Percentiles rank a stretch among this genome's conserved stretches.
Evolutionary conservation across 2,329 filamentous ascomycete species (phyloP).

Genomic region (Paramyrothecium sp.): DNA sequence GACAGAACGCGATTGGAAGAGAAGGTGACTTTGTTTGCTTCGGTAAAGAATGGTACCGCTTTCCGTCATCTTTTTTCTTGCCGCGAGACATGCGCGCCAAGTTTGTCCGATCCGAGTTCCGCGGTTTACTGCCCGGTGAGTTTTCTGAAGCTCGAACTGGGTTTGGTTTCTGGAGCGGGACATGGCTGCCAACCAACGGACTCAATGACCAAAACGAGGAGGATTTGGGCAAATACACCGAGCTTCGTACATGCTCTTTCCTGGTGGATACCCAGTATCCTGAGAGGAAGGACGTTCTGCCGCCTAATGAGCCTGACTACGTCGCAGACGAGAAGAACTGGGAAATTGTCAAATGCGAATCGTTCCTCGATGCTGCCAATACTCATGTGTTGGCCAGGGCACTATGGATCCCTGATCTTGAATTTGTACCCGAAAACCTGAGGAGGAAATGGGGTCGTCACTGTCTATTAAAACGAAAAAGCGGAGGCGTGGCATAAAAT

Average conservation of each 20-base stretch:
- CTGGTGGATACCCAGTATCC: conserved; percentile 85
- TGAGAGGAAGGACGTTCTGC: conserved; percentile 43
- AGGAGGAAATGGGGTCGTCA: conserved; percentile 83
- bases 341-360: conserved; percentile 72
- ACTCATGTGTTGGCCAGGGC: conserved; percentile 74
- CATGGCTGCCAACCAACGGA: conserved; percentile 75
- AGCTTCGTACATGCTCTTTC: conserved; percentile 74
- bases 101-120: conserved; percentile 88
- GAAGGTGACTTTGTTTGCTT: conserved; percentile 76
- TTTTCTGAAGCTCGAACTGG: conserved; percentile 73
- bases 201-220: conserved; percentile 93
- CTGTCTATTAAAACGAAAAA: conserved; percentile 70
- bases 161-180: conserved; percentile 76
- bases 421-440: conserved; percentile 66
- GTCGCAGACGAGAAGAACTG: conserved; percentile 71
- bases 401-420: conserved; percentile 76
- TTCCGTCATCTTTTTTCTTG: conserved; percentile 89
- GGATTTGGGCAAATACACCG: conserved; percentile 82
- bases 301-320: conserved; percentile 78
- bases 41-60: conserved; percentile 98
- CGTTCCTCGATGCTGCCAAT: conserved; percentile 75
- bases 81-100: conserved; percentile 81
- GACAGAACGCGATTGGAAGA: conserved; percentile 48
- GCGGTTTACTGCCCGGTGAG: conserved; percentile 83
- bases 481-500: background rate